Base-by-base conservation (phyloP, 1,139 yeast species). In the Yamadazyma dushanensis region DNA sequence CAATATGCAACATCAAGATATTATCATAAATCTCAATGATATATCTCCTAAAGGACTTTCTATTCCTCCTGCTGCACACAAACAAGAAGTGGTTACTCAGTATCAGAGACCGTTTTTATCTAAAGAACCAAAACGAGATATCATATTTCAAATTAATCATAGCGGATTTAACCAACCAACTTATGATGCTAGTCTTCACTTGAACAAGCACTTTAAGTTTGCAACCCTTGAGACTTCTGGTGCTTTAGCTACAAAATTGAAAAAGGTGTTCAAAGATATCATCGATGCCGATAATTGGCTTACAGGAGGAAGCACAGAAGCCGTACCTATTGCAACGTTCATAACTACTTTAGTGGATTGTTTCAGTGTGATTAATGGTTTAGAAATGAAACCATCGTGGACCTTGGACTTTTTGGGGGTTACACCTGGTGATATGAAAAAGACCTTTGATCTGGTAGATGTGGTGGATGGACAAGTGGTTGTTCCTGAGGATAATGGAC, bases 41-140 rank as follows among this genome's bases (percentile, higher is more conserved):
- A 33, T 85, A 9, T 58, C 59, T 23, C 59, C 59, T 8, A 59
- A 61, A 22, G 80, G 83, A 0, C 39, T 80, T 10, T 27, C 41
- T 1, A 17, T 43, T 2, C 43, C 44, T 2, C 32, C 17, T 2
- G 5, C 21, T 9, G 11, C 22, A 9, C 16, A 8, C 3, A 25
- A 25, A 5, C 27, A 22, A 4, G 65, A 58, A 39, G 36, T 39
- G 5, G 57, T 61, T 3, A 22, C 66, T 15, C 53, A 59, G 30
- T 85, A 85, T 54, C 63, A 71, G 32, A 64, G 94, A 32, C 92
- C 92, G 0, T 76, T 57, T 50, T 59, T 80, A 5, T 22, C 40
- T 10, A 61, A 62, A 2, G 65, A 63, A 33, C 63, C 69, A 0
- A 46, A 45, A 8, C 57, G 90, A 31, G 72, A 65, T 16, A 58